These are phyloP conservation scores for Diaporthe eres DNA, from an alignment of 2,329 filamentous ascomycete species.

Conservation along the genomic window DNA sequence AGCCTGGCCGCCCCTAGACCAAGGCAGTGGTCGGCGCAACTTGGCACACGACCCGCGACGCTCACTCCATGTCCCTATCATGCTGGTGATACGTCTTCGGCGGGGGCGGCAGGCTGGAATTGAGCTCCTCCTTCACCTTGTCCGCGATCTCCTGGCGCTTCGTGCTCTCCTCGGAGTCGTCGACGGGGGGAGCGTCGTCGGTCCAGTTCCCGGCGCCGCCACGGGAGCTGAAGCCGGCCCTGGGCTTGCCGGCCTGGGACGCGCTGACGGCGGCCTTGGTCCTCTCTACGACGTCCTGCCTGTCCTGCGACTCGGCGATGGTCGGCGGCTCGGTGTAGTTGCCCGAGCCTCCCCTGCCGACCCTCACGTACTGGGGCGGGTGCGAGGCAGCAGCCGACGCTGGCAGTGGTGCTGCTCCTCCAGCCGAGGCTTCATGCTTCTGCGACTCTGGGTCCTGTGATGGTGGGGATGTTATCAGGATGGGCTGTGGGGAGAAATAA, in stretches of 20 bases:
- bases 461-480: not conserved
- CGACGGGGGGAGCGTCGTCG: slow-evolving; percentile 45
- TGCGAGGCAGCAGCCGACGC: slow-evolving; percentile 26
- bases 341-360: slow-evolving; percentile 73
- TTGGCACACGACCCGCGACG: too few relatives aligned
- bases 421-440: not conserved
- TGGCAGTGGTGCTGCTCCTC: not conserved
- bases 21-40: not conserved
- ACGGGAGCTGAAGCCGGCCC: slow-evolving; percentile 57
- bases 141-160: slow-evolving; percentile 58
- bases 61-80: slow-evolving; percentile 45
- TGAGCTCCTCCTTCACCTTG: slow-evolving; percentile 61
- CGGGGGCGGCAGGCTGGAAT: slow-evolving; percentile 62
- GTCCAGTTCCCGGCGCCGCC: slow-evolving; percentile 72
- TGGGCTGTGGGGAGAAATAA: not conserved
- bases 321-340: slow-evolving; percentile 65
- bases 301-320: slow-evolving; percentile 51
- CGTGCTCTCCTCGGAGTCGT: slow-evolving; percentile 49
- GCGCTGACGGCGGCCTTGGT: slow-evolving; percentile 53
- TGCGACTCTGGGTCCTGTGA: slow-evolving; percentile 58
- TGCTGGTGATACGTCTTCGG: slow-evolving; percentile 57
- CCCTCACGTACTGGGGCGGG: slow-evolving; percentile 54
- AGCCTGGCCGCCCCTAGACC: not conserved
- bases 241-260: slow-evolving; percentile 45
- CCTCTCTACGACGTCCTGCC: slow-evolving; percentile 53